Percentiles rank a stretch among this genome's conserved stretches.
Conservation (phyloP, 805 yeast genomes). For the Torulaspora indica region DNA sequence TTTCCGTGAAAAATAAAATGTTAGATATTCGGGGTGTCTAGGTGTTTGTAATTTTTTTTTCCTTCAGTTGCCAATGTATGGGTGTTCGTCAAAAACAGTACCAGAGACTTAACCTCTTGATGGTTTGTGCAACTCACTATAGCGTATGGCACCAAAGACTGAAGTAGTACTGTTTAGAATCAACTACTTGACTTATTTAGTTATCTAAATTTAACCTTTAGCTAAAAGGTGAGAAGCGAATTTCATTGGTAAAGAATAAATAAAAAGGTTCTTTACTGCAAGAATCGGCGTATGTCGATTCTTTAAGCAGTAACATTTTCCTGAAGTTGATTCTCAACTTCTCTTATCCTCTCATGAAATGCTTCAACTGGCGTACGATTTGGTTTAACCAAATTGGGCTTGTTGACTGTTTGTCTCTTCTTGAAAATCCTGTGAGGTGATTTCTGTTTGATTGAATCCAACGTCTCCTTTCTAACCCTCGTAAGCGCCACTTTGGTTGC, state of each 20-base stretch:
- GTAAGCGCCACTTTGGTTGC: slow-evolving; percentile 35
- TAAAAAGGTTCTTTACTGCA: no score
- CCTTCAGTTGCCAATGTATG: neutral
- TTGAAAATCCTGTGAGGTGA: slow-evolving; percentile 11
- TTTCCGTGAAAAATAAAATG: no score
- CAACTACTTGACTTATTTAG: neutral
- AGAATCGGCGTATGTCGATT: no score
- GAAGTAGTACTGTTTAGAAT: neutral
- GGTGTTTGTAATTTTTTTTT: no score
- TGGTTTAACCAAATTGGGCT: neutral
- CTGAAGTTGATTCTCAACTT: slow-evolving; percentile 10
- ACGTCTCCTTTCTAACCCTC: slow-evolving; percentile 33
- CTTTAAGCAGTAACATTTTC: slow-evolving; percentile 9
- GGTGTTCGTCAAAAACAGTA: neutral
- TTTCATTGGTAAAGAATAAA: neutral
- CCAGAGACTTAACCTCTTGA: neutral
- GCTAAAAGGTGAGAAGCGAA: neutral
- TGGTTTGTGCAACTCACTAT: no score
- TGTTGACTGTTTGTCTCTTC: slow-evolving; percentile 3
- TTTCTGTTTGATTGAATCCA: slow-evolving; percentile 16
- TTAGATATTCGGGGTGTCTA: no score
- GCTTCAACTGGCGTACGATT: slow-evolving; percentile 4
- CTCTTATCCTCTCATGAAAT: slow-evolving; percentile 11
- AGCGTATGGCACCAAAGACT: no score
- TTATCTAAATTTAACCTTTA: slow-evolving; percentile 1